Conservation (phyloP, 192 early-diverging fungal species). For the Linnemannia schmuckeri region DNA sequence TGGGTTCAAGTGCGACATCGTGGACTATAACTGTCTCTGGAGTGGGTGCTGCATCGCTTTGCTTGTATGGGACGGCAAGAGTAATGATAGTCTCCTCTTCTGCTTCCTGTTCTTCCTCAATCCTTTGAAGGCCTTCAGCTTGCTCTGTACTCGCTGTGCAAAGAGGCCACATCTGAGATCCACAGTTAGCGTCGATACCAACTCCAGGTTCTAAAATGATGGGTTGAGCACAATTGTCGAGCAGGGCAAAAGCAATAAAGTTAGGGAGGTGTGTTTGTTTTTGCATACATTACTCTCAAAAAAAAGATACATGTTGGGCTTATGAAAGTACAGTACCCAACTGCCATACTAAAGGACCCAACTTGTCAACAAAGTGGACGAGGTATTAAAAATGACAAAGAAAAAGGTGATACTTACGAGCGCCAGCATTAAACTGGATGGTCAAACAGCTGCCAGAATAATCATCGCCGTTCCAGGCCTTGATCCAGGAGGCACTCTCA, state of each 20-base stretch:
- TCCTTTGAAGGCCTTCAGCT: not conserved
- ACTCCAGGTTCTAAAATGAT: conserved; percentile 15
- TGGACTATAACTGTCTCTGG: not conserved
- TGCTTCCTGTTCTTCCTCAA: not conserved
- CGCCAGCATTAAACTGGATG: not conserved
- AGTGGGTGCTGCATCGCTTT: not conserved
- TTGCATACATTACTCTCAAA: not conserved
- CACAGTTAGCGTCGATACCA: conserved; percentile 19
- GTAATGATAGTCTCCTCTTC: not conserved
- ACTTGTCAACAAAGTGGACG: not conserved
- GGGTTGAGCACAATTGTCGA: not conserved
- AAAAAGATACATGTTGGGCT: not conserved
- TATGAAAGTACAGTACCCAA: no score
- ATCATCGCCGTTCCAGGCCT: conserved; percentile 41
- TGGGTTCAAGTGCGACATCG: not conserved
- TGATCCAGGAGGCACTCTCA: conserved; percentile 39
- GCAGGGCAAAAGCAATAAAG: not conserved
- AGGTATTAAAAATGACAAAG: not conserved
- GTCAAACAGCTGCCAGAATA: conserved; percentile 37
- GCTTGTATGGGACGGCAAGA: conserved; percentile 12
- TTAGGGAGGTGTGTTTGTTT: not conserved
- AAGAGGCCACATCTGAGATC: conserved; percentile 25
- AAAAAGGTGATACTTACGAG: conserved; percentile 14
- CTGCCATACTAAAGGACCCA: no score
- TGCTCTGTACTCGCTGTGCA: conserved; percentile 17